These are phyloP conservation scores for Candida parachauliodes DNA, from an alignment of 805 yeast genomes.

Conservation along the genomic window DNA sequence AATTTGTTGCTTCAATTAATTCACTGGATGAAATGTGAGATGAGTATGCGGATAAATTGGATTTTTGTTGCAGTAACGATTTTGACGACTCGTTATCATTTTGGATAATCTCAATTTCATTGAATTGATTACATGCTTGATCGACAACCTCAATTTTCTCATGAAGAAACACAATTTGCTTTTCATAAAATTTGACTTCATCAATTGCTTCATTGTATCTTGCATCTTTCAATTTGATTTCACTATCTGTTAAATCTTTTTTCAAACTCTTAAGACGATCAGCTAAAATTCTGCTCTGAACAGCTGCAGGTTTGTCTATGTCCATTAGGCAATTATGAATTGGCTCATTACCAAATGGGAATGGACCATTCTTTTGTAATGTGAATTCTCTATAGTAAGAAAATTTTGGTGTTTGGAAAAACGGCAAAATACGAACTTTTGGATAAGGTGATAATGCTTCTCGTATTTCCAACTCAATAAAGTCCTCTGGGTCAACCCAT, in stretches of 20 bases:
- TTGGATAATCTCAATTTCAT: slow-evolving; percentile 11
- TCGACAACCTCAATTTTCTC: slow-evolving; percentile 25
- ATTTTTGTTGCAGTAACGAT: slow-evolving; percentile 12
- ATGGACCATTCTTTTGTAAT: slow-evolving; percentile 40
- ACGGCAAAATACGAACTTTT: slow-evolving; percentile 42
- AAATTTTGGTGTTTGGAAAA: slow-evolving; percentile 53
- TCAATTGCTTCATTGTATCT: slow-evolving; percentile 10
- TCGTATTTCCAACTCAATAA: slow-evolving; percentile 59
- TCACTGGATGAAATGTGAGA: slow-evolving; percentile 25
- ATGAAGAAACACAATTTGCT: slow-evolving; percentile 9
- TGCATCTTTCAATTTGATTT: slow-evolving; percentile 20
- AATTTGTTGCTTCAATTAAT: slow-evolving; percentile 18
- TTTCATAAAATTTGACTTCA: slow-evolving; percentile 9
- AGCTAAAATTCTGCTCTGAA: slow-evolving; percentile 46
- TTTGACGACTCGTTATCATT: slow-evolving; percentile 1
- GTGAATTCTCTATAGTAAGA: slow-evolving; percentile 56
- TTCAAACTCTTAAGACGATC: slow-evolving; percentile 15
- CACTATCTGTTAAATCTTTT: slow-evolving; percentile 25
- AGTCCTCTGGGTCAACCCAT: slow-evolving; percentile 81
- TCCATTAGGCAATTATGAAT: slow-evolving; percentile 68
- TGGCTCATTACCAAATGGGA: slow-evolving; percentile 58
- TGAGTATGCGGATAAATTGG: slow-evolving; percentile 27
- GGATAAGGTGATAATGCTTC: slow-evolving; percentile 41
- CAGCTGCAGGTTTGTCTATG: slow-evolving; percentile 48
- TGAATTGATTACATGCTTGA: slow-evolving; percentile 20